phyloP scores from a whole-genome alignment of 768 basidiomycete genomes.

The Suillus discolor region DNA sequence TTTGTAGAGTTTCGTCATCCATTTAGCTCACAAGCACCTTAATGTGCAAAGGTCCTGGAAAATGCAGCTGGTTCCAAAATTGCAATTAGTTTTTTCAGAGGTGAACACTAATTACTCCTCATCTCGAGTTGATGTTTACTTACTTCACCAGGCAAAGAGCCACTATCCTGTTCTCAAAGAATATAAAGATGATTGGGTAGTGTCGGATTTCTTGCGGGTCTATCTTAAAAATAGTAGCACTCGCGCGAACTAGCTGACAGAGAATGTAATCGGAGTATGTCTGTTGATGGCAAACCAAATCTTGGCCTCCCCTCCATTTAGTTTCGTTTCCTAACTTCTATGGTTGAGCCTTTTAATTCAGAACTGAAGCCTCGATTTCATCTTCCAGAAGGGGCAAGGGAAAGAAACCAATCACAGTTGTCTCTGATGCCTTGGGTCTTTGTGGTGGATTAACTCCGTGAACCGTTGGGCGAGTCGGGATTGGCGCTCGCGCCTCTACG shows the following conservation, averaged over 20 bases:
- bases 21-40: not conserved
- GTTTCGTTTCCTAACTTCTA: slow-evolving; percentile 12
- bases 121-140: not conserved
- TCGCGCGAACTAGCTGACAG: not conserved
- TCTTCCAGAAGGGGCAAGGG: too few species aligned
- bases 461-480: too few species aligned
- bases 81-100: too few species aligned
- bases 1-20: not conserved
- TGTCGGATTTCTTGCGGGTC: slow-evolving; percentile 8
- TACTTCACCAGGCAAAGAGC: slow-evolving; percentile 6
- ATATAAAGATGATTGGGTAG: slow-evolving; percentile 14
- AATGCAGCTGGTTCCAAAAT: too few species aligned
- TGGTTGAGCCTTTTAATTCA: slow-evolving; percentile 15
- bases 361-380: slow-evolving; percentile 15
- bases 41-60: not conserved
- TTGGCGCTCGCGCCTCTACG: too few species aligned
- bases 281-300: not conserved
- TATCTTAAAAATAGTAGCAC: slow-evolving; percentile 17
- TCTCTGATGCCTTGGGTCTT: too few species aligned
- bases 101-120: not conserved
- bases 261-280: not conserved
- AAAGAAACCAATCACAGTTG: too few species aligned
- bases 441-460: too few species aligned
- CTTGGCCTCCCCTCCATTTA: too few species aligned
- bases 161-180: slow-evolving; percentile 3